Conservation (phyloP, 306 rosid genomes). For the Prunus mume region DNA sequence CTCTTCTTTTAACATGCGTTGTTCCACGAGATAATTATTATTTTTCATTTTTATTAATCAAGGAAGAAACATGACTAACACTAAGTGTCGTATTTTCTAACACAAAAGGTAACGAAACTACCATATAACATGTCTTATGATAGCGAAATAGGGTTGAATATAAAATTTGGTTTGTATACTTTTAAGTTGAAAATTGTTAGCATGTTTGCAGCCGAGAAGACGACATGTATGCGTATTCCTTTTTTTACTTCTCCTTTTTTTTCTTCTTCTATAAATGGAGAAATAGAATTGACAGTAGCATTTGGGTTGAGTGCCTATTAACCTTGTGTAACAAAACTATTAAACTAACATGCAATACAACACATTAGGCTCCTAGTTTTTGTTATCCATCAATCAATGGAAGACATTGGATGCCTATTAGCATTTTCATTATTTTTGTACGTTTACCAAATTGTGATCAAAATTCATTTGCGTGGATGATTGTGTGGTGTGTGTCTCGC, state of each 20-base stretch:
- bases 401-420: neutral
- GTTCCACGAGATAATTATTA: neutral
- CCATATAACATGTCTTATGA: too few relatives aligned
- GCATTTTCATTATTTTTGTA: neutral
- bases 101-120: neutral
- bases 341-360: too few relatives aligned
- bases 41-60: neutral
- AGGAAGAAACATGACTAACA: neutral
- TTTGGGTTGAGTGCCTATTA: too few relatives aligned
- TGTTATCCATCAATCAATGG: neutral
- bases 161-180: too few relatives aligned
- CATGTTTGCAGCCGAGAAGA: too few relatives aligned
- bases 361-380: neutral
- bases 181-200: too few relatives aligned
- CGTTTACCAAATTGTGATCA: neutral
- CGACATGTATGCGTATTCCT: too few relatives aligned
- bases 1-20: neutral
- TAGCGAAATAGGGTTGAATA: too few relatives aligned
- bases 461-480: neutral
- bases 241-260: too few relatives aligned
- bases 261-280: too few relatives aligned
- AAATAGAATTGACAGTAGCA: too few relatives aligned
- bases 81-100: neutral
- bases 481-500: neutral
- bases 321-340: too few relatives aligned